Conservation (phyloP, 2,329 filamentous ascomycete species). For the Epichloe sylvatica region DNA sequence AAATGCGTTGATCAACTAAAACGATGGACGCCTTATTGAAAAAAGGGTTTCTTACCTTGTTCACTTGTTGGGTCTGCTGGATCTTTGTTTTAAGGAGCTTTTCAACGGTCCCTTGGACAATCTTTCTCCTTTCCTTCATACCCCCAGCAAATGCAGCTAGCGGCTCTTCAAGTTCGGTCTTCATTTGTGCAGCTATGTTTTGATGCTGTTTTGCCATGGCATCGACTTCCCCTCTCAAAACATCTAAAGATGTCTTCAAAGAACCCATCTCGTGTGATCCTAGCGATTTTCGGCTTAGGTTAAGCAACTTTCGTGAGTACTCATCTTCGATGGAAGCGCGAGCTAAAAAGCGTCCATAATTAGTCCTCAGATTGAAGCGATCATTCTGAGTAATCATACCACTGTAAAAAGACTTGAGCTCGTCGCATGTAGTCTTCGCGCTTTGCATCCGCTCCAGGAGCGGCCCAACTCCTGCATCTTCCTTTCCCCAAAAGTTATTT, state of each 20-base stretch:
- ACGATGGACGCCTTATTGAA: background rate
- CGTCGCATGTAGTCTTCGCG: conserved; percentile 88
- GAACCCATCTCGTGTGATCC: conserved; percentile 80
- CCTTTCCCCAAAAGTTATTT: conserved; percentile 99
- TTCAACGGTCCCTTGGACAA: conserved; percentile 86
- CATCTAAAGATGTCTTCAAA: conserved; percentile 71
- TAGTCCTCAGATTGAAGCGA: background rate
- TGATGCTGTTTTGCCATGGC: conserved; percentile 89
- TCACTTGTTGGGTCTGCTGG: conserved; percentile 78
- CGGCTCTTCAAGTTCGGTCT: conserved; percentile 86
- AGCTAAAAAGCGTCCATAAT: conserved; percentile 31
- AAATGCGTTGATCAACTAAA: background rate
- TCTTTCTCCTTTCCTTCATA: conserved; percentile 94
- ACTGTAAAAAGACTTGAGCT: conserved; percentile 80
- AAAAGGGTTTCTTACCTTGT: conserved; percentile 51
- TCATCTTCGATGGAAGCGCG: conserved; percentile 93
- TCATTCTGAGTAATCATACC: conserved; percentile 32
- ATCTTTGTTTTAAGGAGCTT: conserved; percentile 87
- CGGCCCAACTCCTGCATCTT: conserved; percentile 87
- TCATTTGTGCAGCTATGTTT: conserved; percentile 85
- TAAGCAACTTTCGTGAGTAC: conserved; percentile 78
- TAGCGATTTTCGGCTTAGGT: conserved; percentile 73
- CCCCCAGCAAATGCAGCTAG: conserved; percentile 81
- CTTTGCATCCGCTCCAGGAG: conserved; percentile 88
- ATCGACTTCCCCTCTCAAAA: conserved; percentile 78